Conservation (phyloP, 495 filamentous ascomycete species). For the Penicillium angulare region DNA sequence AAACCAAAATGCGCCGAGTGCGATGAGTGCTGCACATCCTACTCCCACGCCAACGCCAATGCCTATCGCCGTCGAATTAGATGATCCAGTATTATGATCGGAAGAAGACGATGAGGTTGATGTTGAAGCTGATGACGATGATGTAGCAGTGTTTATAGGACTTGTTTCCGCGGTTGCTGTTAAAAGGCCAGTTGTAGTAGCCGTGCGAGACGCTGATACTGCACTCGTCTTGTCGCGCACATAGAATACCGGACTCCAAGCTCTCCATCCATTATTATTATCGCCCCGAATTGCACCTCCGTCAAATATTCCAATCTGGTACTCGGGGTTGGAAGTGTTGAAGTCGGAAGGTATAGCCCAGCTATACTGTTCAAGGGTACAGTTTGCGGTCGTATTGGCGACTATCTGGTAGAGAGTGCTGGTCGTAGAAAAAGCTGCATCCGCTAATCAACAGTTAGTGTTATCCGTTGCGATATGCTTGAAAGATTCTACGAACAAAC, state of each 20-base stretch:
- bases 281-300: neutral
- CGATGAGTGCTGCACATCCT: neutral
- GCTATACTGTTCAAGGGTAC: slow-evolving; percentile 5
- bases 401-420: slow-evolving; percentile 3
- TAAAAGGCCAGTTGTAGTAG: neutral
- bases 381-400: slow-evolving; percentile 1
- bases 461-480: neutral
- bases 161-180: neutral
- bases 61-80: neutral
- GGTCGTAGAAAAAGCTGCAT: neutral
- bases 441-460: neutral
- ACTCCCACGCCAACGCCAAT: slow-evolving; percentile 3
- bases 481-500: neutral
- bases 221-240: neutral
- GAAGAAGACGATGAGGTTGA: neutral
- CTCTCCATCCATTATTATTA: slow-evolving; percentile 1
- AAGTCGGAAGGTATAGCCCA: slow-evolving; percentile 8
- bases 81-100: neutral
- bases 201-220: neutral
- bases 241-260: slow-evolving; percentile 6
- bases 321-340: slow-evolving; percentile 2
- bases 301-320: slow-evolving; percentile 4
- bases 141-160: neutral
- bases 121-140: neutral
- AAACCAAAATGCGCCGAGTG: neutral